A percentile compares a stretch with the other conserved stretches of the same genome.
These are phyloP conservation scores for Puya raimondii DNA, from an alignment of 176 grass and related monocot genomes.

Conservation along the genomic window DNA sequence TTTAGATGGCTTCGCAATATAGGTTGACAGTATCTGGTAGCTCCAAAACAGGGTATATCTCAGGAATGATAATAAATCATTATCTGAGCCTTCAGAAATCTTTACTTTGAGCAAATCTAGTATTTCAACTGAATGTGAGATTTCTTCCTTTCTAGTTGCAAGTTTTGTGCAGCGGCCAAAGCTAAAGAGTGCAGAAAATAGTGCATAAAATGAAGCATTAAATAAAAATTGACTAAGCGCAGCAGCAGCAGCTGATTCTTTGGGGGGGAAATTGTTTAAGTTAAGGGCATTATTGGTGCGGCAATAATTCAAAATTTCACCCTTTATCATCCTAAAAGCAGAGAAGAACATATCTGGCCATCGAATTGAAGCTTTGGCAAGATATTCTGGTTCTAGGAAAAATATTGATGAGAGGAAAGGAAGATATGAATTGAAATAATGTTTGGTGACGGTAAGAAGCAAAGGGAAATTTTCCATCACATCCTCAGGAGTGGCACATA, in stretches of 20 bases:
- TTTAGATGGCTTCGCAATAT: conserved; percentile 41
- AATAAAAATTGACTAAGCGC: conserved; percentile 53
- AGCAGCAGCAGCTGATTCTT: conserved; percentile 33
- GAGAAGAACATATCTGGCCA: conserved; percentile 50
- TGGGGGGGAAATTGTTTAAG: conserved; percentile 17
- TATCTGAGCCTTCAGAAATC: conserved; percentile 37
- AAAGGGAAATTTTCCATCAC: conserved; percentile 47
- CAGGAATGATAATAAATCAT: conserved; percentile 45
- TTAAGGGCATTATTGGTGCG: neutral
- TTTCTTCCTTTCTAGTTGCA: conserved; percentile 25
- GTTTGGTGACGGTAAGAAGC: conserved; percentile 45
- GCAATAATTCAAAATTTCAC: conserved; percentile 15
- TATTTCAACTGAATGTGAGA: conserved; percentile 29
- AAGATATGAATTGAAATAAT: conserved; percentile 47
- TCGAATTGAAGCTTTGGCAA: conserved; percentile 46
- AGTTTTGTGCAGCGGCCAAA: conserved; percentile 23
- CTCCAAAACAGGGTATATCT: conserved; percentile 76
- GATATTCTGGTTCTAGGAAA: conserved; percentile 68
- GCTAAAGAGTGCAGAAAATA: conserved; percentile 58
- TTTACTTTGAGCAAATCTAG: conserved; percentile 55
- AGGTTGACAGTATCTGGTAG: conserved; percentile 44
- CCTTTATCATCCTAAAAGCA: conserved; percentile 35
- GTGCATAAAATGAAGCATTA: conserved; percentile 50
- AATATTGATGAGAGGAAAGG: conserved; percentile 56
- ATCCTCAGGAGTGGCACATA: conserved; percentile 56